Percentiles rank a stretch among this genome's conserved stretches.
phyloP scores from a whole-genome alignment of 306 rosid genomes.

The Acacia crassicarpa region DNA sequence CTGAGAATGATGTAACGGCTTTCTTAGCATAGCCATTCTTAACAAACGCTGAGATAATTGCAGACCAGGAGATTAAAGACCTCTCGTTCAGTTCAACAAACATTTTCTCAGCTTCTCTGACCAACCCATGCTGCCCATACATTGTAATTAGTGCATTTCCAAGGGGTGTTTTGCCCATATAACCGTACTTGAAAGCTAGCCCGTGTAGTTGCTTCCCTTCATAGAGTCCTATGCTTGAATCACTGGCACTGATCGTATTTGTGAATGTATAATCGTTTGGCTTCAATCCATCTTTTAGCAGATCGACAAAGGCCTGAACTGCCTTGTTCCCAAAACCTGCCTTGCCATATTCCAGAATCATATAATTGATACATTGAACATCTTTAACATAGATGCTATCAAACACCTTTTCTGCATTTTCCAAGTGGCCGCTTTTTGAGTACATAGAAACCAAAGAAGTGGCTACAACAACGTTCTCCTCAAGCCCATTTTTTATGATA shows the following conservation, averaged over 20 bases:
- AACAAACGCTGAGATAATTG: slow-evolving; percentile 39
- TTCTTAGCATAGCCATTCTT: slow-evolving; percentile 29
- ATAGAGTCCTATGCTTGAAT: slow-evolving; percentile 23
- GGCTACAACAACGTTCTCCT: slow-evolving; percentile 44
- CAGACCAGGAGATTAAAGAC: slow-evolving; percentile 53
- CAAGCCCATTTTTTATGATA: slow-evolving; percentile 44
- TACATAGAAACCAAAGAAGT: slow-evolving; percentile 58
- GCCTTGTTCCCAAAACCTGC: slow-evolving; percentile 44
- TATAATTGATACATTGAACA: slow-evolving; percentile 52
- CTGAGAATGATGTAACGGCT: slow-evolving; percentile 36
- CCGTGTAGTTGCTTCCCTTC: slow-evolving; percentile 50
- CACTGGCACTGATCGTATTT: slow-evolving; percentile 43
- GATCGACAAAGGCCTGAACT: slow-evolving; percentile 33
- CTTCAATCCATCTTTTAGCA: slow-evolving; percentile 42
- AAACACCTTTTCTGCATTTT: slow-evolving; percentile 48
- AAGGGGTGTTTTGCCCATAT: slow-evolving; percentile 37
- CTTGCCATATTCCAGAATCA: slow-evolving; percentile 55
- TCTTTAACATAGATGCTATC: slow-evolving; percentile 32
- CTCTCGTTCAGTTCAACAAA: slow-evolving; percentile 31
- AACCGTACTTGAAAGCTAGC: slow-evolving; percentile 45
- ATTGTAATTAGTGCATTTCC: slow-evolving; percentile 51
- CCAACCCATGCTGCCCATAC: slow-evolving; percentile 49
- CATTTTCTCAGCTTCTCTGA: slow-evolving; percentile 46
- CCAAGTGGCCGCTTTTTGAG: slow-evolving; percentile 43
- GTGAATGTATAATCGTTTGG: slow-evolving; percentile 46